Conservation (phyloP, 2,329 filamentous ascomycete genomes). For the Cladosporium cucumerinum region DNA sequence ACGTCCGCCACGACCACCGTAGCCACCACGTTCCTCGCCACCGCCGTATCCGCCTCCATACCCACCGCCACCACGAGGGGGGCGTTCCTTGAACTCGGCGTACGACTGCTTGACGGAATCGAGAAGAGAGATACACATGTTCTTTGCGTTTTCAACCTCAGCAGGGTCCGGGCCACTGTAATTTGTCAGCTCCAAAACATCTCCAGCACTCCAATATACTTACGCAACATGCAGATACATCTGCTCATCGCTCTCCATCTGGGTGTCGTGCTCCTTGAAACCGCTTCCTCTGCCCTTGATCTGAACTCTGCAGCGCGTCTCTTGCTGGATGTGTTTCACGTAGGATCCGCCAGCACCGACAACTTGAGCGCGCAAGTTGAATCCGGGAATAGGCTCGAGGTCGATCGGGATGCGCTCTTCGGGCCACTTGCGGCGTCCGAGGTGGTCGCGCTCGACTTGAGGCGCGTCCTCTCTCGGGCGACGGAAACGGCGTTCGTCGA, state of each 20-base stretch:
- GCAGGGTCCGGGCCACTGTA: constrained; percentile 76
- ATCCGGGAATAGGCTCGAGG: constrained; percentile 86
- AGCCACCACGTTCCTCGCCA: constrained; percentile 38
- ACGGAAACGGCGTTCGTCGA: constrained; percentile 90
- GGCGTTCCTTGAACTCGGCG: constrained; percentile 73
- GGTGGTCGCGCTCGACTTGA: constrained; percentile 82
- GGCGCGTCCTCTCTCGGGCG: constrained; percentile 60
- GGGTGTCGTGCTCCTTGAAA: constrained; percentile 86
- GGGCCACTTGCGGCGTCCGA: constrained; percentile 95
- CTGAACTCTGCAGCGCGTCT: constrained; percentile 92
- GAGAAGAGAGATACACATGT: constrained; percentile 83
- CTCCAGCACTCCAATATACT: constrained; percentile 36
- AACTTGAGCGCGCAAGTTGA: constrained; percentile 93
- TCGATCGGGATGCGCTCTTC: constrained; percentile 91
- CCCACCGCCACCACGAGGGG: constrained; percentile 39
- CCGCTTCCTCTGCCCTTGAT: constrained; percentile 96
- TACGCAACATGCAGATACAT: constrained; percentile 98
- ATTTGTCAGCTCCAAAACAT: constrained; percentile 8
- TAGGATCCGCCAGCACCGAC: constrained; percentile 92
- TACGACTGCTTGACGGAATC: constrained; percentile 85
- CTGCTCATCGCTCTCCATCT: constrained; percentile 84
- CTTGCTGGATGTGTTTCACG: constrained; percentile 96
- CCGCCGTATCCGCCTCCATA: constrained; percentile 18
- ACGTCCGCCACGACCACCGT: constrained; percentile 21
- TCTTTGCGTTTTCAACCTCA: constrained; percentile 82